phyloP scores from a whole-genome alignment of 768 basidiomycete genomes.

The Suillus paluster region DNA sequence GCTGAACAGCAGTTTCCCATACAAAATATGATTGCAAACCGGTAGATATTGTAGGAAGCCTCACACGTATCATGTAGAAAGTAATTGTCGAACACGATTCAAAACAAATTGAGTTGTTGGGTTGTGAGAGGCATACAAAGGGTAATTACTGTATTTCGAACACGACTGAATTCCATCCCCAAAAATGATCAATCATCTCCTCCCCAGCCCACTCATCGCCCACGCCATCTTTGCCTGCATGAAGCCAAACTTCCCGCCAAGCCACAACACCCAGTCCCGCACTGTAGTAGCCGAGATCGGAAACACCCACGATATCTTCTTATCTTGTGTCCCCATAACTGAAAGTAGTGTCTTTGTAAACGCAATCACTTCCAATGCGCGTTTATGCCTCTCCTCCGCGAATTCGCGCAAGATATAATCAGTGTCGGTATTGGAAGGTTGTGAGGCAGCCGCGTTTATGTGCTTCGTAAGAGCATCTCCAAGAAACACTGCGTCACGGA shows the following conservation, averaged over 20 bases:
- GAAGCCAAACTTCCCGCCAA: slow-evolving; percentile 6
- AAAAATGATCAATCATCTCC: not conserved
- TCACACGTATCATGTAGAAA: too few relatives aligned
- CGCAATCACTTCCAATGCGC: slow-evolving; percentile 43
- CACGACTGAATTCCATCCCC: not conserved
- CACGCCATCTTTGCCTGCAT: slow-evolving; percentile 4
- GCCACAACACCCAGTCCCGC: slow-evolving; percentile 11
- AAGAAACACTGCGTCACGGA: slow-evolving; percentile 51
- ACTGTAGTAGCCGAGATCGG: slow-evolving; percentile 5
- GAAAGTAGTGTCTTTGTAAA: slow-evolving; percentile 39
- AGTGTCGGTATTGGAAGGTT: slow-evolving; percentile 14
- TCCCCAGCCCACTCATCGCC: slow-evolving; percentile 9
- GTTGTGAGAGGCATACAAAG: too few relatives aligned
- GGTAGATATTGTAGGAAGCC: too few relatives aligned
- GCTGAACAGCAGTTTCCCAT: too few relatives aligned
- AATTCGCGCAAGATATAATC: slow-evolving; percentile 29
- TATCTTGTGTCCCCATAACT: slow-evolving; percentile 12
- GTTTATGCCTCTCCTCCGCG: slow-evolving; percentile 35
- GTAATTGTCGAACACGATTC: too few relatives aligned
- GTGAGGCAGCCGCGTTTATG: slow-evolving; percentile 14
- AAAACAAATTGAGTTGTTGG: too few relatives aligned
- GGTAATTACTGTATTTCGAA: too few relatives aligned
- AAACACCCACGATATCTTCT: slow-evolving; percentile 4
- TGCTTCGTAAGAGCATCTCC: slow-evolving; percentile 42
- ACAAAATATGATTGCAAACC: too few relatives aligned